A percentile compares a stretch with the other conserved stretches of the same genome.
These are phyloP conservation scores for Pythium sukuiense DNA, from an alignment of 352 stramenopile genomes.

Conservation along the genomic window DNA sequence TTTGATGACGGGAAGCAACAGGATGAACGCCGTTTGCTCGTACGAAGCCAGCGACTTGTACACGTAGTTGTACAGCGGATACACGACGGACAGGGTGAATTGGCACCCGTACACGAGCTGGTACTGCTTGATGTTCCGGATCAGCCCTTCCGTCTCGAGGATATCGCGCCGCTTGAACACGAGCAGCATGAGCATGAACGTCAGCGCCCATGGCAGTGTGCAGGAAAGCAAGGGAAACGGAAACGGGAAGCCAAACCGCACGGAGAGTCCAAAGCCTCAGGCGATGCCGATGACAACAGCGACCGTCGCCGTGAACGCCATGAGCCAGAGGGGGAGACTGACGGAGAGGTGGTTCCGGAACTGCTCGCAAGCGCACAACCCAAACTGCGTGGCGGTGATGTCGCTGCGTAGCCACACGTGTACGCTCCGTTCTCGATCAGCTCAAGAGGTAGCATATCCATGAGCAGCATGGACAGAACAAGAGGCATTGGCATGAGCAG, in stretches of 20 bases:
- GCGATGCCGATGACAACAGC: not conserved
- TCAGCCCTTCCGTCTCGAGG: not conserved
- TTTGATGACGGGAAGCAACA: conserved; percentile 42
- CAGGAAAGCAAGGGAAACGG: not conserved
- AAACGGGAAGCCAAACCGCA: conserved; percentile 9
- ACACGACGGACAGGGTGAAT: conserved; percentile 19
- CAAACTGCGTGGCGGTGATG: too few species aligned
- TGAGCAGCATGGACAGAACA: too few species aligned
- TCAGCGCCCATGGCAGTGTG: conserved; percentile 1
- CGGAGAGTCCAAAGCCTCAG: not conserved
- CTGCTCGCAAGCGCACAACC: too few species aligned
- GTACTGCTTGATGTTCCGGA: conserved; percentile 1
- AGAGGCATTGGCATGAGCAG: too few species aligned
- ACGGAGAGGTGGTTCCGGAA: too few species aligned
- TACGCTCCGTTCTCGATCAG: too few species aligned
- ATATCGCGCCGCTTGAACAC: not conserved
- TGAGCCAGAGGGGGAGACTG: too few species aligned
- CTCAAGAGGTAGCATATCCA: too few species aligned
- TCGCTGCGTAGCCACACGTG: too few species aligned
- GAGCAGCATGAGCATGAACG: not conserved
- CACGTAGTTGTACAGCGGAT: conserved; percentile 38
- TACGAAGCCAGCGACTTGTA: conserved; percentile 24
- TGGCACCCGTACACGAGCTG: conserved; percentile 3
- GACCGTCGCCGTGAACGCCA: not conserved
- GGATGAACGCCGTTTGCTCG: conserved; percentile 27